phyloP scores from a whole-genome alignment of 1,284 basidiomycete genomes.

The Hortiboletus rubellus region DNA sequence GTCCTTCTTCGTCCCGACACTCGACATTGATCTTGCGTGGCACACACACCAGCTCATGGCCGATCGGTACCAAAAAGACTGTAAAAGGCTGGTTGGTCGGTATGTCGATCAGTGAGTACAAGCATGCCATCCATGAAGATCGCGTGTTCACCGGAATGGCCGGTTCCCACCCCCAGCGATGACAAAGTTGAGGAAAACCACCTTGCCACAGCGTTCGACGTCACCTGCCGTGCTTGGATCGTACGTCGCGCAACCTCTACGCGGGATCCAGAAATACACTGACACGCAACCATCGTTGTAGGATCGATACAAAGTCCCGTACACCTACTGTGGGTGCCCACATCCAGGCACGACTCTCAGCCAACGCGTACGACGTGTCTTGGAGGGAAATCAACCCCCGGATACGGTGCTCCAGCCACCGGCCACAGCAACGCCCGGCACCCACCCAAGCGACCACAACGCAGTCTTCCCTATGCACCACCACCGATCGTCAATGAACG shows the following conservation, averaged over 20 bases:
- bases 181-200: constrained; percentile 47
- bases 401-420: constrained; percentile 28
- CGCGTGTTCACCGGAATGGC: background rate
- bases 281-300: constrained; percentile 8
- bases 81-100: constrained; percentile 31
- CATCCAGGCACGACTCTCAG: constrained; percentile 44
- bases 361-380: constrained; percentile 27
- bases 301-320: constrained; percentile 43
- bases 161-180: constrained; percentile 33
- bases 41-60: constrained; percentile 46
- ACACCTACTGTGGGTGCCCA: constrained; percentile 51
- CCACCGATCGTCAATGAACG: constrained; percentile 13
- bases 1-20: constrained; percentile 45
- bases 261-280: background rate
- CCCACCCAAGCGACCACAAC: constrained; percentile 47
- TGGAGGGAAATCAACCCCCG: background rate
- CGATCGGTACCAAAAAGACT: constrained; percentile 34
- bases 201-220: constrained; percentile 44
- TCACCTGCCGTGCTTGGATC: constrained; percentile 47
- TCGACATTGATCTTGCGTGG: constrained; percentile 49
- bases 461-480: constrained; percentile 36
- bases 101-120: constrained; percentile 43
- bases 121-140: background rate
- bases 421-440: constrained; percentile 35
- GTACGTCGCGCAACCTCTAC: constrained; percentile 17